Evolutionary conservation across 805 yeast genomes (phyloP).

Genomic region (Zygosaccharomyces bisporus): DNA sequence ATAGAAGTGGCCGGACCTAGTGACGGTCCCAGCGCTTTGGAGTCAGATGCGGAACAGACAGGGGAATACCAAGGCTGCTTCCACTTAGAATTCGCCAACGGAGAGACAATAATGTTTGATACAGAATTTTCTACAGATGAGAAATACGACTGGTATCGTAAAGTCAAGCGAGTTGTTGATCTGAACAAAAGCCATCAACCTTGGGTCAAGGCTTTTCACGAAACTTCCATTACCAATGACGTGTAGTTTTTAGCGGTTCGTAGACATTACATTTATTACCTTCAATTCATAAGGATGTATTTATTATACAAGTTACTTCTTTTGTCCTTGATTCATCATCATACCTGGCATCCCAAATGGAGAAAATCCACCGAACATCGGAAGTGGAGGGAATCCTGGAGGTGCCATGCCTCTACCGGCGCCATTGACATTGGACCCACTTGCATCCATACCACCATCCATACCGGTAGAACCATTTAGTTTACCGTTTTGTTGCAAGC

Average conservation of each 20-base stretch:
- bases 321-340: conserved; percentile 36
- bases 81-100: conserved; percentile 69
- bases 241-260: conserved; percentile 10
- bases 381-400: conserved; percentile 32
- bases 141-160: conserved; percentile 61
- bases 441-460: conserved; percentile 14
- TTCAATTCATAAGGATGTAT: not conserved
- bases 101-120: conserved; percentile 80
- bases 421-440: conserved; percentile 8
- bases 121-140: conserved; percentile 61
- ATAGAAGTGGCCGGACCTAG: conserved; percentile 39
- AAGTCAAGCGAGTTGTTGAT: conserved; percentile 53
- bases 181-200: conserved; percentile 57
- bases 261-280: not conserved
- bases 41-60: conserved; percentile 63
- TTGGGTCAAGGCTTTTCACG: conserved; percentile 50
- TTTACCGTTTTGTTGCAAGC: conserved; percentile 37
- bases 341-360: conserved; percentile 38
- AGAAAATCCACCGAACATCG: conserved; percentile 37
- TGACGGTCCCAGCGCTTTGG: conserved; percentile 41
- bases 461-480: conserved; percentile 41
- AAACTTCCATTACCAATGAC: conserved; percentile 10
- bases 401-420: conserved; percentile 23
- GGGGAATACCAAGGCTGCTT: conserved; percentile 60
- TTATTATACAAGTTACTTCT: conserved; percentile 7